Evolutionary conservation across 306 rosid genomes (phyloP).

Genomic region (peach (Prunus persica)): Prunus_persica_NCBIv2 NC_034014.1:6415501-6416000

Average conservation of each 20-base stretch:
- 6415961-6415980: not conserved
- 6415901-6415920: not conserved
- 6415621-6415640: not conserved
- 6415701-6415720: not conserved
- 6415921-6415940: not conserved
- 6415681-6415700: not conserved
- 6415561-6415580: not conserved
- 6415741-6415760: not conserved
- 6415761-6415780: not conserved
- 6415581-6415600: not conserved
- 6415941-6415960: not conserved
- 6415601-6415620: not conserved
- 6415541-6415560: not conserved
- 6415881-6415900: conserved; percentile 8
- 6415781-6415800: not conserved
- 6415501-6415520: too few relatives aligned
- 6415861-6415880: not conserved
- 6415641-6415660: not conserved
- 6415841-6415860: not conserved
- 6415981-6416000: too few relatives aligned
- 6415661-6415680: not conserved
- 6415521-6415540: not conserved
- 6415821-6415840: not conserved
- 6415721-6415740: not conserved
- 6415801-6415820: not conserved